Conservation (phyloP, 2,329 filamentous ascomycete genomes). For the Neofusicoccum sp. region DNA sequence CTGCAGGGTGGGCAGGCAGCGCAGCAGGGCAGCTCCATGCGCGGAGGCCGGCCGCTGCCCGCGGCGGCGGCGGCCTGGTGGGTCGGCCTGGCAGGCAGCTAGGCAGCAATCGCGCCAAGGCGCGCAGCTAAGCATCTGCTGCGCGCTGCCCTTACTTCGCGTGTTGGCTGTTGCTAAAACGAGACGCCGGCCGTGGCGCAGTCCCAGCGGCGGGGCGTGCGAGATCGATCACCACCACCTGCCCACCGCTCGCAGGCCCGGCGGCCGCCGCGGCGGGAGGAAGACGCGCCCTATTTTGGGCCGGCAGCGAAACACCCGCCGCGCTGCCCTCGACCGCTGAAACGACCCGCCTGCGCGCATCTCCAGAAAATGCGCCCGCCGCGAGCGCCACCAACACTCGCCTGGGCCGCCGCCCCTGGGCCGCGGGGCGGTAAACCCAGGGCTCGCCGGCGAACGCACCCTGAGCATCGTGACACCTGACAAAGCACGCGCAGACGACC, state of each 20-base stretch:
- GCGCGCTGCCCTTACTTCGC: constrained; percentile 9
- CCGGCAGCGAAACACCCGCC: constrained; percentile 21
- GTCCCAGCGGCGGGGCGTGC: not conserved
- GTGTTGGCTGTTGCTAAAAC: constrained; percentile 19
- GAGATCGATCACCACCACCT: constrained; percentile 14
- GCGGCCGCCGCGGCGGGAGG: not conserved
- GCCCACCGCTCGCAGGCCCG: not conserved
- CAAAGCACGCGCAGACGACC: constrained; percentile 2
- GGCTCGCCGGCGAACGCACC: constrained; percentile 16
- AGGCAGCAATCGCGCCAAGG: constrained; percentile 18
- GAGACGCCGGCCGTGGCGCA: constrained; percentile 20
- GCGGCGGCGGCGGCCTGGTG: constrained; percentile 1
- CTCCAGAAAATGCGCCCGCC: constrained; percentile 14
- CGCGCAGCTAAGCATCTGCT: constrained; percentile 9
- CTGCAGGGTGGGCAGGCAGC: not conserved
- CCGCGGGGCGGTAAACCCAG: constrained; percentile 21
- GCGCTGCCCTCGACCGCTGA: constrained; percentile 10
- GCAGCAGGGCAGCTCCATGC: not conserved
- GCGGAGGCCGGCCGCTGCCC: not conserved
- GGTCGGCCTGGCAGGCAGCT: constrained; percentile 11
- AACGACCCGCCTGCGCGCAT: constrained; percentile 19
- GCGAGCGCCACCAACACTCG: constrained; percentile 23
- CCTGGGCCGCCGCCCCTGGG: constrained; percentile 13
- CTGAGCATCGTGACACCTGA: constrained; percentile 19
- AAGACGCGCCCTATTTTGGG: constrained; percentile 20